A percentile compares a stretch with the other conserved stretches of the same genome.
phyloP scores from a whole-genome alignment of 2,329 filamentous ascomycete species.

The Trichoderma oligosporum region DNA sequence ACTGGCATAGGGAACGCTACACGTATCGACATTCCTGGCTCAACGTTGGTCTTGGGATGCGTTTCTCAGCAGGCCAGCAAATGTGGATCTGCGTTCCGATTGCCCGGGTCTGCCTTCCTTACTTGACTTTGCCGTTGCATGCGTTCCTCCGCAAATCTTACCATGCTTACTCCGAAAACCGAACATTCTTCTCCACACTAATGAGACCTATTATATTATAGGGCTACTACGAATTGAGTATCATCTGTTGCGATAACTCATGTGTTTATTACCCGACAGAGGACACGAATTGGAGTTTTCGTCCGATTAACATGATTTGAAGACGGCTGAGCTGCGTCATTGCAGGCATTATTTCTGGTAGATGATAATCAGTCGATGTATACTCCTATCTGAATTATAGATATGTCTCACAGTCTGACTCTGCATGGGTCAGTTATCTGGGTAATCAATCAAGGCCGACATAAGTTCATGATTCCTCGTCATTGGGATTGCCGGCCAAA shows the following conservation, averaged over 20 bases:
- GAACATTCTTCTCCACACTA: background rate
- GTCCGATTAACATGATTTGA: background rate
- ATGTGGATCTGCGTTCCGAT: slow-evolving; percentile 13
- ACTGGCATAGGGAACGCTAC: background rate
- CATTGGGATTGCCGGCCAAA: slow-evolving; percentile 22
- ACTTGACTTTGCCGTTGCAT: background rate
- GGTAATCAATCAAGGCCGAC: background rate
- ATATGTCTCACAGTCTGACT: slow-evolving; percentile 24
- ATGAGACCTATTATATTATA: background rate
- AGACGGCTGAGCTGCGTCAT: background rate
- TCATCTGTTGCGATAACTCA: background rate
- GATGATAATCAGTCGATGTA: background rate
- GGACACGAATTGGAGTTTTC: too few species aligned
- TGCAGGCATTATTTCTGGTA: background rate
- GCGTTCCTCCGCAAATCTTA: background rate
- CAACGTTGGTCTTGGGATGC: background rate
- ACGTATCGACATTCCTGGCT: slow-evolving; percentile 21
- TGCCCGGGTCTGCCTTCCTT: background rate
- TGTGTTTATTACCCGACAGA: background rate
- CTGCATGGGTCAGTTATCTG: slow-evolving; percentile 11
- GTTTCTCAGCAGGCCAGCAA: background rate
- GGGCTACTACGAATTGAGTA: background rate
- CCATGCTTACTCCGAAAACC: background rate
- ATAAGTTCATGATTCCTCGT: background rate
- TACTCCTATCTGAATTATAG: slow-evolving; percentile 19